Conservation (phyloP, 2,329 filamentous ascomycete genomes). For the Microsporum canis region DNA sequence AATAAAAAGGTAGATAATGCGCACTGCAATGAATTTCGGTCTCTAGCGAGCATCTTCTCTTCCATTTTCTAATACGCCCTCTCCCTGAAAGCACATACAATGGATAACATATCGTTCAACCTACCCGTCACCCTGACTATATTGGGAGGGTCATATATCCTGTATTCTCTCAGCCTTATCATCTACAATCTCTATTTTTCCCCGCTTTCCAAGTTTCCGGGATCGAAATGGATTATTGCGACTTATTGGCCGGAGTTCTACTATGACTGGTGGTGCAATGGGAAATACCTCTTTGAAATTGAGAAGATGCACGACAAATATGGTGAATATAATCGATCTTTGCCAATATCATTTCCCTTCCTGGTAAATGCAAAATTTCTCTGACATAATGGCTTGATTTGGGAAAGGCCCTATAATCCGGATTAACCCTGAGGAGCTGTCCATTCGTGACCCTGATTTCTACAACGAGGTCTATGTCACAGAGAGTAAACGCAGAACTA, state of each 20-base stretch:
- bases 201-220: slow-evolving; percentile 17
- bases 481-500: background rate
- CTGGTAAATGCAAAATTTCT: slow-evolving; percentile 7
- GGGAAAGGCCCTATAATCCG: slow-evolving; percentile 15
- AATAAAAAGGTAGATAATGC: background rate
- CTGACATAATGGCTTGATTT: slow-evolving; percentile 13
- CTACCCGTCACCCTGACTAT: background rate
- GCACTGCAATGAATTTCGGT: background rate
- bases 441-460: slow-evolving; percentile 14
- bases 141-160: background rate
- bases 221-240: slow-evolving; percentile 16
- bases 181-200: slow-evolving; percentile 17
- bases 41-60: background rate
- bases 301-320: slow-evolving; percentile 23
- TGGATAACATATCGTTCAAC: background rate
- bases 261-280: slow-evolving; percentile 16
- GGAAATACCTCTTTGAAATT: slow-evolving; percentile 20
- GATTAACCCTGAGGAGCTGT: slow-evolving; percentile 17
- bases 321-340: slow-evolving; percentile 12
- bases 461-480: slow-evolving; percentile 15
- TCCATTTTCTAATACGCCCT: background rate
- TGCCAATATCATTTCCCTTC: background rate
- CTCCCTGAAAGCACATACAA: background rate
- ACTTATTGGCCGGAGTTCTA: slow-evolving; percentile 18
- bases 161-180: slow-evolving; percentile 15